Conservation (phyloP, 805 yeast species). For the Sungouiella blattae region DNA sequence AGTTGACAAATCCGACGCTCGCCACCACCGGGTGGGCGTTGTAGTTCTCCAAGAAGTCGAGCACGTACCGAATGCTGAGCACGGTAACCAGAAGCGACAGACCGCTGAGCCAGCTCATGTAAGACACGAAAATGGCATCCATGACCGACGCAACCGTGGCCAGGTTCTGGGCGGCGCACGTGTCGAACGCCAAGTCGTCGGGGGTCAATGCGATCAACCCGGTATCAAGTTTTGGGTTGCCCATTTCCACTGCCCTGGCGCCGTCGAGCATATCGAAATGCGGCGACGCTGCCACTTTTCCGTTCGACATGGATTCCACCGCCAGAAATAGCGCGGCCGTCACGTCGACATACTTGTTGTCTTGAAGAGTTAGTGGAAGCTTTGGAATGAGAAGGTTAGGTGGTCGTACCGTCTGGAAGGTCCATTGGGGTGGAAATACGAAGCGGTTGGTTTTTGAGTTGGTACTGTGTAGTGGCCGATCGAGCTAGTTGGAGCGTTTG, state of each 20-base stretch:
- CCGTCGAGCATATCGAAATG: conserved; percentile 73
- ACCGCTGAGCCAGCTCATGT: conserved; percentile 74
- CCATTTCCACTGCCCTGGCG: conserved; percentile 80
- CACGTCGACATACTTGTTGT: conserved; percentile 43
- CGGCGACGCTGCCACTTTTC: conserved; percentile 56
- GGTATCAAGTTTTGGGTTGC: conserved; percentile 72
- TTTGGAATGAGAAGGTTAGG: background rate
- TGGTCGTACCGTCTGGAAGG: conserved; percentile 1
- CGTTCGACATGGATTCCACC: conserved; percentile 24
- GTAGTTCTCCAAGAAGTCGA: conserved; percentile 47
- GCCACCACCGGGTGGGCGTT: conserved; percentile 8
- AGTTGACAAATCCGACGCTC: conserved; percentile 6
- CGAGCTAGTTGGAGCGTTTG: too few species aligned
- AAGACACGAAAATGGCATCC: conserved; percentile 50
- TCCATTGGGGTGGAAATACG: conserved; percentile 2
- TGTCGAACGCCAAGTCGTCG: conserved; percentile 47
- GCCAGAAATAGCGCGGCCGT: conserved; percentile 48
- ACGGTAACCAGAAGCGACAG: conserved; percentile 74
- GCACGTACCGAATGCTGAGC: conserved; percentile 71
- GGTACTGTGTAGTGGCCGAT: too few species aligned
- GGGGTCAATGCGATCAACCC: conserved; percentile 52
- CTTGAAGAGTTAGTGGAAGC: background rate
- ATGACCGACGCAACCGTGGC: conserved; percentile 48
- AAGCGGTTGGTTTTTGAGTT: too few species aligned
- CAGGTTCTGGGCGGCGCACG: conserved; percentile 32